These are phyloP conservation scores for Colletotrichum caudatum DNA, from an alignment of 2,329 filamentous ascomycete genomes.

Conservation along the genomic window DNA sequence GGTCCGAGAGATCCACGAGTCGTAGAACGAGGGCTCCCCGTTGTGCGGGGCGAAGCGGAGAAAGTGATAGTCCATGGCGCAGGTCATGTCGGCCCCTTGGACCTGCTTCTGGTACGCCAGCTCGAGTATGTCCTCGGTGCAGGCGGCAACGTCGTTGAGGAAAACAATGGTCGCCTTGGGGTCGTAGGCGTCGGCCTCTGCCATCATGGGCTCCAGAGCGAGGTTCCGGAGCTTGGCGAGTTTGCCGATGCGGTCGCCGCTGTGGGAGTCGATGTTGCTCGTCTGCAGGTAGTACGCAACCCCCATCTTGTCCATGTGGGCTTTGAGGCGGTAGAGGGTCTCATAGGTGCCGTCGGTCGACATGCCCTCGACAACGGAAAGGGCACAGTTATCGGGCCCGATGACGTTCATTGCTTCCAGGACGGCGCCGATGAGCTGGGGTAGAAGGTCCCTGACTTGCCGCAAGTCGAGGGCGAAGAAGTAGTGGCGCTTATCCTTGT, in stretches of 20 bases:
- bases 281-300: slow-evolving; percentile 57
- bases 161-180: slow-evolving; percentile 60
- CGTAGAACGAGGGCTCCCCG: slow-evolving; percentile 63
- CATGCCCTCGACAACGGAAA: slow-evolving; percentile 68
- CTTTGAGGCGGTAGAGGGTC: slow-evolving; percentile 57
- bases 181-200: slow-evolving; percentile 44
- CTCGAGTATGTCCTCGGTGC: slow-evolving; percentile 65
- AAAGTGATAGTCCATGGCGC: slow-evolving; percentile 70
- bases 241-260: slow-evolving; percentile 58
- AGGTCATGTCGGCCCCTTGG: slow-evolving; percentile 68
- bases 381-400: slow-evolving; percentile 61
- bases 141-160: slow-evolving; percentile 66
- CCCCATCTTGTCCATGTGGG: slow-evolving; percentile 54
- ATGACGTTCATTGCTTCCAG: slow-evolving; percentile 63
- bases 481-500: slow-evolving; percentile 48
- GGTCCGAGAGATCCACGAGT: slow-evolving; percentile 65
- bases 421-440: slow-evolving; percentile 64
- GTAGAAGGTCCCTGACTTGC: slow-evolving; percentile 58
- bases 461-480: slow-evolving; percentile 67
- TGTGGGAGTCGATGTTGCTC: slow-evolving; percentile 58
- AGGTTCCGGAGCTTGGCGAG: slow-evolving; percentile 66
- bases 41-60: slow-evolving; percentile 46
- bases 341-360: slow-evolving; percentile 67
- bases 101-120: slow-evolving; percentile 58
- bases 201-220: slow-evolving; percentile 61